Evolutionary conservation across 169 alveolate genomes (phyloP).

Genomic region (Plasmodium relictum): DNA sequence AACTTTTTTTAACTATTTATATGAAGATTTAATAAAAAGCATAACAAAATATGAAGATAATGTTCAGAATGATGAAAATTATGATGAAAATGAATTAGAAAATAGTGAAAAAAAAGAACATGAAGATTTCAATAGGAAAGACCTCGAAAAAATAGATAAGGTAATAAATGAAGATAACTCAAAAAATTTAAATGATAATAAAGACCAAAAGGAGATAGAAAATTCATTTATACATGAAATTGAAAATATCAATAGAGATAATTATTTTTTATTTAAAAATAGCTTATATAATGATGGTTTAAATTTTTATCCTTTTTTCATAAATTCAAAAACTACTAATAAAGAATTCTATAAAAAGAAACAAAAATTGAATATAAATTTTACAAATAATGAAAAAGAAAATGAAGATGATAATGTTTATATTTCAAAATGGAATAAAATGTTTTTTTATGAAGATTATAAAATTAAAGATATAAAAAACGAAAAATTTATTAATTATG

Average conservation of each 20-base stretch:
- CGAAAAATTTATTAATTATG: slow-evolving; percentile 21
- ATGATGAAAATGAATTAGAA: neutral
- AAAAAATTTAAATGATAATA: neutral
- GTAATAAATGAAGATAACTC: neutral
- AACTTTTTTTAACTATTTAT: slow-evolving; percentile 46
- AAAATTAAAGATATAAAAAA: slow-evolving; percentile 57
- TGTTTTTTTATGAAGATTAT: slow-evolving; percentile 31
- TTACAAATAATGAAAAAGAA: neutral
- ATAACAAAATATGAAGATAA: slow-evolving; percentile 60
- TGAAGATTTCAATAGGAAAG: neutral
- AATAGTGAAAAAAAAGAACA: neutral
- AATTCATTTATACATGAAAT: slow-evolving; percentile 27
- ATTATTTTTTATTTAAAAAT: slow-evolving; percentile 39
- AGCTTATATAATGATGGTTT: slow-evolving; percentile 46
- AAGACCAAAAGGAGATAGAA: neutral
- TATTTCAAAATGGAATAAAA: slow-evolving; percentile 23
- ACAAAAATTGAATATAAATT: slow-evolving; percentile 9
- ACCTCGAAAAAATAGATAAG: neutral
- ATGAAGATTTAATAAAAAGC: slow-evolving; percentile 33
- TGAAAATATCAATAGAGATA: slow-evolving; percentile 57
- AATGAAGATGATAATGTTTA: neutral
- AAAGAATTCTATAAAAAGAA: neutral
- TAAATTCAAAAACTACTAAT: slow-evolving; percentile 39
- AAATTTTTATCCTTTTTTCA: slow-evolving; percentile 60
- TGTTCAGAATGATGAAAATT: slow-evolving; percentile 18